Base-by-base conservation (phyloP, 768 basidiomycete species). In the Dictyophora rubrovolvata region DNA sequence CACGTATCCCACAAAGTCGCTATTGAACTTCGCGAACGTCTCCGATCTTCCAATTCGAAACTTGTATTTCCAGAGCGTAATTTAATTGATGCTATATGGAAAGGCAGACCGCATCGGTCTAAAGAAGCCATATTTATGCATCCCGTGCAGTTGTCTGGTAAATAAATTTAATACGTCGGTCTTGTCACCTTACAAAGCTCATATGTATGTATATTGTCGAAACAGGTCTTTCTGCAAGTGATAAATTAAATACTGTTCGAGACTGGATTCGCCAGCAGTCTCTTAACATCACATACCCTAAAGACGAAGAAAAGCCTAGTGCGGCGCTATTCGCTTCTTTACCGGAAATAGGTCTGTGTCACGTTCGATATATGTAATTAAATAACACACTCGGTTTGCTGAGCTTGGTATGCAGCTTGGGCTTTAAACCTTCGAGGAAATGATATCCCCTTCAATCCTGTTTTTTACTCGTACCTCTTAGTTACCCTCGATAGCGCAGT, bases 371-470 rank as follows among this genome's bases (percentile, higher is more conserved):
- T 37, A 8, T 14, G 14, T 37, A 14, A 42, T 42, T 14, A 42
- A 42, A 14, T 42, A 14, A 9, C 12, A 7, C 14, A 14, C 11
- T 9, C 11, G n/a, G 10, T 42, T 42, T 12, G 42, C 14, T 42
- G 42, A 12, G 42, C 42, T 3, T 42, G n/a, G 4, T 14, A 48
- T 22, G 22, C 71, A 83, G 95, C 94, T 0, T 95, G 90, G 74
- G 65, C 89, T 1, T 75, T 97, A 34, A 98, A 98, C 67, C 74
- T 93, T 56, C 86, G 95, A 50, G 93, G 93, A 46, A 79, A 81
- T 2, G 94, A 97, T 66, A 85, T 97, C 51, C 90, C 91, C 0
- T 90, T 84, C 76, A 93, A 90, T 67, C 95, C 95, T 0, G 79
- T 97, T 8, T 94, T 96, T 74, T 87, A 87, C 54, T 80, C 87